Base-by-base conservation (phyloP, 2,329 filamentous ascomycete species). In the Tolypocladium ovalisporum region DNA sequence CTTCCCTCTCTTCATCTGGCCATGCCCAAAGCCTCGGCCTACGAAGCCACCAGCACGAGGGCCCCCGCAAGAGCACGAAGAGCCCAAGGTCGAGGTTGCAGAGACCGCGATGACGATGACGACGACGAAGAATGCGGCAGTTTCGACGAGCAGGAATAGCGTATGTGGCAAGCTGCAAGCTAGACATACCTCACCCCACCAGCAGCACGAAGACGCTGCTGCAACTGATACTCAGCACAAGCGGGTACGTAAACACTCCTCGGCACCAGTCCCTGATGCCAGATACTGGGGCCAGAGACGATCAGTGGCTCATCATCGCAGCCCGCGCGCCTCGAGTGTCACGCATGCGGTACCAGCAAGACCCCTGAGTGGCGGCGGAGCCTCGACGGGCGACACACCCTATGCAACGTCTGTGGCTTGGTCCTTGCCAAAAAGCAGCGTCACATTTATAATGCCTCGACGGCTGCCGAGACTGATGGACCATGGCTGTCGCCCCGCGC, bases 361-460 rank as follows among this genome's bases (percentile, higher is more conserved):
- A 89, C 86, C n/a, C 86, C 86, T 24, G 85, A 89, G 75, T 89
- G 86, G 86, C 80, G 86, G 59, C 78, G 85, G 64, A 86, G 86
- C 36, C 86, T 86, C n/a, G 86, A 89, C 66, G 86, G 86, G 52
- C 86, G 85, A 49, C 78, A 86, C 60, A 89, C 86, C 8, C 73
- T 89, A 42, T 89, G 86, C 72, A 89, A 89, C 72, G 86, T 87
- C 10, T 89, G 86, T 65, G 86, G 86, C 44, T 73, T 89, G 62
- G 85, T 68, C 19, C 68, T 66, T 56, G 66, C 66, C 19, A 68
- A 68, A 56, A 61, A 58, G 39, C 54, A 58, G 40, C 24, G 40
- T 19, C 54, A 52, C 44, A 32, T n/a, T 7, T 19, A 17, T 1
- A 29, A 7, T 10, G 15, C 27, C 27, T 49, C 17, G 27, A 49